Evolutionary conservation across 169 alveolate genomes (phyloP).

Genomic region (Ichthyophthirius multifiliis): DNA sequence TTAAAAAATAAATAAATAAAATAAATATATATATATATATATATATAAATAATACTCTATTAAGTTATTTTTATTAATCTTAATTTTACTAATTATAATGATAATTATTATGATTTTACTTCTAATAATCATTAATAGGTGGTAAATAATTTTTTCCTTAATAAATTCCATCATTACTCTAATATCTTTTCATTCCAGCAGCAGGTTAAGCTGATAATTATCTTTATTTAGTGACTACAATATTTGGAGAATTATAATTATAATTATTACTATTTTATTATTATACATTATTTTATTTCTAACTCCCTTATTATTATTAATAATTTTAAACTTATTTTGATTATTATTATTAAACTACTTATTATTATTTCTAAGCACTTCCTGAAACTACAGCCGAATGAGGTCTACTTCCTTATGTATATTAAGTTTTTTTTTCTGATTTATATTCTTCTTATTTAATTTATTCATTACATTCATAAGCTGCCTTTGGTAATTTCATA

Average conservation of each 20-base stretch:
- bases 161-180: neutral
- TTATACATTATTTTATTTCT: neutral
- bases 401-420: neutral
- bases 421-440: neutral
- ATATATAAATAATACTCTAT: too few species aligned
- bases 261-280: neutral
- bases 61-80: too few species aligned
- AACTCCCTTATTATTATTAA: too few species aligned
- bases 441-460: constrained; percentile 12
- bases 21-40: too few species aligned
- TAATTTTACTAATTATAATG: too few species aligned
- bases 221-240: constrained; percentile 4
- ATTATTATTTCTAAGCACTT: neutral
- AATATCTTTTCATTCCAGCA: neutral
- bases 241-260: neutral
- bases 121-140: neutral
- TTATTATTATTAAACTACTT: neutral
- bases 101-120: neutral
- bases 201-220: neutral
- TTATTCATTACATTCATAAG: neutral
- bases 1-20: too few species aligned
- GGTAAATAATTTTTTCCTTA: neutral
- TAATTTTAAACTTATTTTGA: neutral
- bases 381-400: neutral
- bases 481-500: neutral